Conservation (phyloP, 768 basidiomycete genomes). For the Leccinum obscurum region DNA sequence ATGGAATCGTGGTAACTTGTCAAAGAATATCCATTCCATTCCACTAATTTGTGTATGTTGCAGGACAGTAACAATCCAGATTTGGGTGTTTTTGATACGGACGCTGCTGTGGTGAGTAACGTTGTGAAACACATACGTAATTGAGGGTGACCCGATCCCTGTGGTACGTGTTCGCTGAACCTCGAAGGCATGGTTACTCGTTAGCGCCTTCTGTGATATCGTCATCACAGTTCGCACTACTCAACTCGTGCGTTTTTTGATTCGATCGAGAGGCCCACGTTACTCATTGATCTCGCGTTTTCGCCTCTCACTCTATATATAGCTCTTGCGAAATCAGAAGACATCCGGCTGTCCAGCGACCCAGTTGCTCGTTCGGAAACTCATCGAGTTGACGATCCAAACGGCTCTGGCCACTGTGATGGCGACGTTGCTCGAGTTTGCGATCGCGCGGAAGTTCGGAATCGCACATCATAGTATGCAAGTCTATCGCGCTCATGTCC, state of each 20-base stretch:
- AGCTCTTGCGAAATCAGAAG: slow-evolving; percentile 3
- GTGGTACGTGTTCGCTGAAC: not conserved
- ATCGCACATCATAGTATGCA: slow-evolving; percentile 13
- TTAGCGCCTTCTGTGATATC: slow-evolving; percentile 13
- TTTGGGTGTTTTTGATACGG: slow-evolving; percentile 7
- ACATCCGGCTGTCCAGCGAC: slow-evolving; percentile 1
- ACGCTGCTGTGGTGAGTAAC: slow-evolving; percentile 8
- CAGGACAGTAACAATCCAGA: not conserved
- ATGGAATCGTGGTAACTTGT: slow-evolving; percentile 2
- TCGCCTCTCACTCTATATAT: not conserved
- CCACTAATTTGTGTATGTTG: not conserved
- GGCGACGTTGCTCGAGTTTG: slow-evolving; percentile 14
- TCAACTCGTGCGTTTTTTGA: slow-evolving; percentile 8
- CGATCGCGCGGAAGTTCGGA: slow-evolving; percentile 4
- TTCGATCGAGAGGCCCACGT: not conserved
- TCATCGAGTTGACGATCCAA: slow-evolving; percentile 15
- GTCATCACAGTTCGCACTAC: slow-evolving; percentile 11
- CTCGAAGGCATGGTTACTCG: slow-evolving; percentile 13
- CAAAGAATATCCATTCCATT: not conserved
- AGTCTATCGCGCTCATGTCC: not conserved
- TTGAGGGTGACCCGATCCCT: not conserved
- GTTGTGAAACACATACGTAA: not conserved
- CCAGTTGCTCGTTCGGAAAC: slow-evolving; percentile 11
- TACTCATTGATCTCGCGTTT: not conserved
- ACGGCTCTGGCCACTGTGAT: slow-evolving; percentile 13